Evolutionary conservation across 768 basidiomycete genomes (phyloP), one percentile per base, ranked within the genome.

Genomic region (Chlorophyllum brunneum): DNA sequence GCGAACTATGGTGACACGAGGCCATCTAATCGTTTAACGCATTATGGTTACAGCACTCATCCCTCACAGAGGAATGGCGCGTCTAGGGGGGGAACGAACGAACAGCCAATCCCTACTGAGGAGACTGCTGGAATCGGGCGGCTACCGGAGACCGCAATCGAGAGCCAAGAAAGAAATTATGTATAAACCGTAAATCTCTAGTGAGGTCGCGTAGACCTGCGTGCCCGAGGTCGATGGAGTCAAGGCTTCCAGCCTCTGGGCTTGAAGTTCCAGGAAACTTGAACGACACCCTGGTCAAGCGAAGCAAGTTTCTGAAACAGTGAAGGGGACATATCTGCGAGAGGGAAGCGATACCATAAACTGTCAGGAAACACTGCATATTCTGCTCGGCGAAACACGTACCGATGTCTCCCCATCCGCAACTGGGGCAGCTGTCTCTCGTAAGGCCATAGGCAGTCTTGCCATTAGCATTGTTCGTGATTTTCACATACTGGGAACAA

Each of bases 201-300:
- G 37, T 46, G 44, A 16, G 51, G 51, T 16, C 43, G 44, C 43
- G 44, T 46, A 22, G 51, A 46, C 42, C 43, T 45, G 44, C 43
- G 51, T 23, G 26, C 26, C 43, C 51, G 44, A 30, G 26, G 41
- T 11, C 15, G 51, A 30, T 38, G 36, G 5, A 52, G 43, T 73
- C 54, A 79, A 10, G 77, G 76, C 3, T 57, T 58, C 72, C 71
- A 80, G 47, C 61, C 70, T 59, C 63, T 64, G 60, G 60, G 61
- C 80, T 78, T 75, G 70, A 81, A 86, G 57, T 81, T 62, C 87
- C 86, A 88, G 2, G 64, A 63, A 55, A 88, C 70, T n/a, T 60
- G 51, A 30, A 88, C 62, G 34, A 73, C 73, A 27, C 86, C 86
- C 8, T 65, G 61, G 53, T 57, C 63, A 39, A 85, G 76, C 4